A percentile compares a stretch with the other conserved stretches of the same genome.
Evolutionary conservation across 352 stramenopile species (phyloP).

Genomic region (Ophiocytium majus): DNA sequence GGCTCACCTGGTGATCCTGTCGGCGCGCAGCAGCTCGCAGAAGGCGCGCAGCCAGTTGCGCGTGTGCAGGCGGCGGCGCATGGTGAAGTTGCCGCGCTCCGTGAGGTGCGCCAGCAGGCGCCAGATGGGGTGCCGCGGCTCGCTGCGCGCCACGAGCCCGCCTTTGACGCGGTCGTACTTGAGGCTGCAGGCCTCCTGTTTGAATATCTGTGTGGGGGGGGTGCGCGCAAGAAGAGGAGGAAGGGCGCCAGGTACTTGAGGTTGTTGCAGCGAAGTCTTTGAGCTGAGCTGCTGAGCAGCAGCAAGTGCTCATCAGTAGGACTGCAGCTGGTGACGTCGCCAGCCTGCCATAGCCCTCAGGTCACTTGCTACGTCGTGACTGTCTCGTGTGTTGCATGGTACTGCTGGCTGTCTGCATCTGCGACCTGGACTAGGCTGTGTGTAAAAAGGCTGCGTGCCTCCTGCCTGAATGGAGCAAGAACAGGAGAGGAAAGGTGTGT

Average conservation of each 20-base stretch:
- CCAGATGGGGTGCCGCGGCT: constrained; percentile 86
- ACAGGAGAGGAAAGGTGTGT: too few species aligned
- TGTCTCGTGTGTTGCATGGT: too few species aligned
- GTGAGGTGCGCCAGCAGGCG: constrained; percentile 66
- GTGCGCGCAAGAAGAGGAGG: constrained; percentile 65
- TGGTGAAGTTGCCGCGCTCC: constrained; percentile 71
- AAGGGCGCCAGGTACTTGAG: constrained; percentile 43
- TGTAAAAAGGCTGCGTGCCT: too few species aligned
- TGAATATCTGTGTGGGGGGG: constrained; percentile 74
- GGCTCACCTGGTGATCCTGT: constrained; percentile 9
- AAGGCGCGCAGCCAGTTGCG: constrained; percentile 81
- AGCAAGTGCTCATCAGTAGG: too few species aligned
- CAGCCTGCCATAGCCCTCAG: too few species aligned
- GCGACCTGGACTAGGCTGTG: too few species aligned
- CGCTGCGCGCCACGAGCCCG: constrained; percentile 77
- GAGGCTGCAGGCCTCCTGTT: constrained; percentile 75
- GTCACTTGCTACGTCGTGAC: too few species aligned
- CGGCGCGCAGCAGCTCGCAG: constrained; percentile 69
- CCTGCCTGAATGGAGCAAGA: too few species aligned
- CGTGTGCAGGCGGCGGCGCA: constrained; percentile 75
- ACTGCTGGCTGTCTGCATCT: too few species aligned
- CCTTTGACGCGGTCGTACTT: constrained; percentile 78
- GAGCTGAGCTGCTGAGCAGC: too few species aligned
- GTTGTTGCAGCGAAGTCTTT: too few species aligned
- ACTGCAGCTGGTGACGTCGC: too few species aligned